These are phyloP conservation scores for Canavalia ensiformis DNA, from an alignment of 306 rosid species.

Conservation along the genomic window DNA sequence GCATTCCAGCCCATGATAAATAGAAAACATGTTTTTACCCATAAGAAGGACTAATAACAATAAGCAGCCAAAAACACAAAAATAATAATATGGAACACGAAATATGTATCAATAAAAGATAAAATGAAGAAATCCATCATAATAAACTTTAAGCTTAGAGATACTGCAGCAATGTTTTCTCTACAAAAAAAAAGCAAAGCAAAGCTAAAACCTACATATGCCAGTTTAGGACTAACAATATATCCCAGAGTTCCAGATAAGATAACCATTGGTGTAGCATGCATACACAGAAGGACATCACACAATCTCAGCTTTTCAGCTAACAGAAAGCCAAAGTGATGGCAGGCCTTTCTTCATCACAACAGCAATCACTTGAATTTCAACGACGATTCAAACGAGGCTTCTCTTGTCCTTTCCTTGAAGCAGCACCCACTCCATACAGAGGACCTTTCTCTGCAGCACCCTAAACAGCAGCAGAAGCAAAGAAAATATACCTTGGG, in stretches of 20 bases:
- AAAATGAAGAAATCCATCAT: conserved; percentile 41
- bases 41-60: conserved; percentile 37
- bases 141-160: conserved; percentile 39
- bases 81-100: conserved; percentile 33
- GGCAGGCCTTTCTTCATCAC: conserved; percentile 46
- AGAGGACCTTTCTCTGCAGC: conserved; percentile 66
- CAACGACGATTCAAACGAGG: conserved; percentile 76
- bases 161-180: conserved; percentile 47
- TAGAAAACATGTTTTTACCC: conserved; percentile 37
- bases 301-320: conserved; percentile 47
- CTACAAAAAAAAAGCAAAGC: conserved; percentile 41
- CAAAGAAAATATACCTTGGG: conserved; percentile 39
- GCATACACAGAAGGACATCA: conserved; percentile 62
- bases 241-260: conserved; percentile 49
- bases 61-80: conserved; percentile 34
- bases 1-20: conserved; percentile 41
- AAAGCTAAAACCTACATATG: conserved; percentile 56
- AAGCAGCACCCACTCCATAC: conserved; percentile 69
- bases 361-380: conserved; percentile 49
- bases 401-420: conserved; percentile 78
- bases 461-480: conserved; percentile 61
- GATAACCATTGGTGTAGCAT: conserved; percentile 55
- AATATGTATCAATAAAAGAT: conserved; percentile 39
- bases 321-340: conserved; percentile 49
- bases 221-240: conserved; percentile 56